Evolutionary conservation across 768 basidiomycete species (phyloP), one percentile per base, ranked within the genome.

Genomic region (Xerocomellus dryophilus): DNA sequence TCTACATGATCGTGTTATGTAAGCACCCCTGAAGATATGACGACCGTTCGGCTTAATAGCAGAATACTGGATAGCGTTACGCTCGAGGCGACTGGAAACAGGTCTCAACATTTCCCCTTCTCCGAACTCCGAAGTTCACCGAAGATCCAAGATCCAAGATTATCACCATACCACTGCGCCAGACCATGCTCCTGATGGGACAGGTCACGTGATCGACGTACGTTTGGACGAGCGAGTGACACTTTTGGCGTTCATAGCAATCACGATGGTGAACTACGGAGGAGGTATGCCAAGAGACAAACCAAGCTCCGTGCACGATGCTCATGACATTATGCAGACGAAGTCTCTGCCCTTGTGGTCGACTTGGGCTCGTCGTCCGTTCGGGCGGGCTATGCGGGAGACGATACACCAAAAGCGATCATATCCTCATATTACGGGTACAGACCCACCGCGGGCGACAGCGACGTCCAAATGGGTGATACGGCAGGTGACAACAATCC

Each of bases 371-470:
- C 90, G 11, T 88, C 89, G 23, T 88, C 93, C 9, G 75, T 95
- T 50, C 86, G 97, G 67, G 93, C 93, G 11, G 97, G 97, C 49
- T 97, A 98, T 71, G 96, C 97, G 11, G 97, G 97, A 43, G 96
- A 98, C 72, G 97, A 98, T 65, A 83, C 89, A 11, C 97, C 97
- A 17, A 92, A 93, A 72, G 88, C 90, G 17, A 85, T 98, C 57
- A 83, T 96, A 58, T 90, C 97, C 8, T 90, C 94, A 4, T 79
- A 83, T 41, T 98, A 93, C 71, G 95, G 95, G 31, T 94, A 85
- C 69, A 80, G 80, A 39, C 74, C 72, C 53, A 70, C 71, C 40
- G 59, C 71, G 7, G 62, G 64, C 7, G 71, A 71, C 43, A 50
- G 25, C 25, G 71, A 70, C 51, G 51, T 69, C 32, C 69, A 40